Evolutionary conservation across 1,284 basidiomycete genomes (phyloP).

Genomic region (Fomes fomentarius): DNA sequence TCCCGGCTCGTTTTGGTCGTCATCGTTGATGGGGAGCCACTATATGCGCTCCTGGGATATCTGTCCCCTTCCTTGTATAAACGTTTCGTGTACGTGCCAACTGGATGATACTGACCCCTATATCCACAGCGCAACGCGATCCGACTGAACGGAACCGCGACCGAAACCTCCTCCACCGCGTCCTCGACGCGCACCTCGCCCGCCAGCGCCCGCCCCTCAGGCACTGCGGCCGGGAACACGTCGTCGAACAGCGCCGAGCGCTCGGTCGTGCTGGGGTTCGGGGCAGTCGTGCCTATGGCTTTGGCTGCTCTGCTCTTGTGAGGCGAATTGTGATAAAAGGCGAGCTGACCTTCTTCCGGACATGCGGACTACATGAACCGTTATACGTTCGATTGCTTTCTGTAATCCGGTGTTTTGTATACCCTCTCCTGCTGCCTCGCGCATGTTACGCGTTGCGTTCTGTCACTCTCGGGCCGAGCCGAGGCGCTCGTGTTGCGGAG

Average conservation of each 20-base stretch:
- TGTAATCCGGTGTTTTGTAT: too few relatives aligned
- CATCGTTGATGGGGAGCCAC: background rate
- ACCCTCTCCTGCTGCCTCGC: too few relatives aligned
- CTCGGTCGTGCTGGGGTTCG: background rate
- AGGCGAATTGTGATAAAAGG: too few relatives aligned
- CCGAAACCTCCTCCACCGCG: constrained; percentile 1
- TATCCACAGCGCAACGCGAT: constrained; percentile 48
- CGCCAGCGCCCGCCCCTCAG: background rate
- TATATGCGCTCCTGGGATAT: too few relatives aligned
- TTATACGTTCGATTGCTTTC: too few relatives aligned
- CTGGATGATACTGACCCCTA: background rate
- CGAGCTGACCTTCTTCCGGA: too few relatives aligned
- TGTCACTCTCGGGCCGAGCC: too few relatives aligned
- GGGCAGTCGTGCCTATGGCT: background rate
- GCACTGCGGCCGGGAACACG: background rate
- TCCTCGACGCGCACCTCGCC: background rate
- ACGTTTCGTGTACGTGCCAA: too few relatives aligned
- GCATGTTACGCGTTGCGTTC: too few relatives aligned
- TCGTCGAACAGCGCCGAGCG: constrained; percentile 18
- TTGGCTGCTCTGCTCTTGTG: background rate
- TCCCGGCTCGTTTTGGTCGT: background rate
- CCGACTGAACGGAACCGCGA: constrained; percentile 52
- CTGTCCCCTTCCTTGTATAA: too few relatives aligned
- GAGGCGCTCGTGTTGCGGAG: too few relatives aligned
- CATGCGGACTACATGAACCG: too few relatives aligned